Evolutionary conservation across 164 flowering plant genomes (phyloP).

Genomic region (Piper longum): DNA sequence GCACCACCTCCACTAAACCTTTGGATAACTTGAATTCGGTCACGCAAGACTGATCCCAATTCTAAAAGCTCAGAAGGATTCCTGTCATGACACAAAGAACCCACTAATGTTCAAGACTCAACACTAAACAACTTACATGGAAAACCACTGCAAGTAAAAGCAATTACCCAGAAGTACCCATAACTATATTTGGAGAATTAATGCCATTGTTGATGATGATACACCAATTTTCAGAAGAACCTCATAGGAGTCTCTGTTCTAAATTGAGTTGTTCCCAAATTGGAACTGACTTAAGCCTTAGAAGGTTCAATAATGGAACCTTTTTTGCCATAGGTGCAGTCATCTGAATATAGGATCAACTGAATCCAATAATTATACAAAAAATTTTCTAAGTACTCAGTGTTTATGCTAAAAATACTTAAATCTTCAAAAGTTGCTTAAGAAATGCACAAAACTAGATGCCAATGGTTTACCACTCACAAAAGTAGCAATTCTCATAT

Average conservation of each 20-base stretch:
- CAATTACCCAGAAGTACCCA: conserved; percentile 81
- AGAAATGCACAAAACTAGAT: no score
- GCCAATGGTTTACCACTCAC: no score
- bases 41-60: conserved; percentile 42
- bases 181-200: conserved; percentile 44
- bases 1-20: conserved; percentile 95
- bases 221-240: conserved; percentile 83
- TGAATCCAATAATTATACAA: no score
- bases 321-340: not conserved
- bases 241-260: conserved; percentile 69
- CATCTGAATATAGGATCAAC: no score
- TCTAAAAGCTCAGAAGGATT: conserved; percentile 70
- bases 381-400: no score
- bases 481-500: no score
- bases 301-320: conserved; percentile 64
- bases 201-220: conserved; percentile 82
- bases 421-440: no score
- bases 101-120: not conserved
- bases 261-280: conserved; percentile 64
- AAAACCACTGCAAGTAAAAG: not conserved
- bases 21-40: conserved; percentile 56
- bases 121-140: not conserved
- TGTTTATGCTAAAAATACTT: no score
- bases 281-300: conserved; percentile 47
- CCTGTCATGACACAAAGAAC: conserved; percentile 23